Percentiles rank a stretch among this genome's conserved stretches.
Evolutionary conservation across 1,139 yeast species (phyloP).

Genomic region (Geotrichum candidum): DNA sequence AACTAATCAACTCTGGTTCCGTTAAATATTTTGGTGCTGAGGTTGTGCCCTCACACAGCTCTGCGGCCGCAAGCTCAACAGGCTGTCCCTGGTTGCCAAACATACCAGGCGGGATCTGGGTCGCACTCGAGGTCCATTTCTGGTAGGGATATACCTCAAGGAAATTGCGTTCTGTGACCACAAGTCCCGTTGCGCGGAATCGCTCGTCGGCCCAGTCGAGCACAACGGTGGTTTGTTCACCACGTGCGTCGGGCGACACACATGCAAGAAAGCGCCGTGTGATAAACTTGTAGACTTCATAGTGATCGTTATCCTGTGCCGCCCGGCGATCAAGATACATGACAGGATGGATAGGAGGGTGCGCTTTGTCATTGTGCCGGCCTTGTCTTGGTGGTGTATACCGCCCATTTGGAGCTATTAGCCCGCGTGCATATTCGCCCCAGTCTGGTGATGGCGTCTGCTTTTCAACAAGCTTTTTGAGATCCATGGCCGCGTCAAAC

Average conservation of each 20-base stretch:
- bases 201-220: slow-evolving; percentile 73
- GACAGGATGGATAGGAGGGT: slow-evolving; percentile 93
- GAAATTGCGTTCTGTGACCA: slow-evolving; percentile 67
- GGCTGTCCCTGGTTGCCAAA: slow-evolving; percentile 49
- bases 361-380: slow-evolving; percentile 85
- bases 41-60: slow-evolving; percentile 68
- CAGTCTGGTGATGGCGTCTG: slow-evolving; percentile 48
- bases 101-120: slow-evolving; percentile 53
- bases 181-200: slow-evolving; percentile 65
- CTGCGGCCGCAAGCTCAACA: slow-evolving; percentile 49
- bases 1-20: slow-evolving; percentile 82
- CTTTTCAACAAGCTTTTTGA: slow-evolving; percentile 50
- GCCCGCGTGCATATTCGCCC: slow-evolving; percentile 44
- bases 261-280: slow-evolving; percentile 85
- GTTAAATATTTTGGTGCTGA: slow-evolving; percentile 78
- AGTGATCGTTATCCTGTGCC: slow-evolving; percentile 45
- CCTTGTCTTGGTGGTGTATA: slow-evolving; percentile 71
- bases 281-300: slow-evolving; percentile 78
- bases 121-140: slow-evolving; percentile 60
- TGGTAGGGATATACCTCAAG: slow-evolving; percentile 65
- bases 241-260: slow-evolving; percentile 86
- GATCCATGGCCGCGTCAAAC: slow-evolving; percentile 72
- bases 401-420: slow-evolving; percentile 26
- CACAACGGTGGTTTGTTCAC: slow-evolving; percentile 56
- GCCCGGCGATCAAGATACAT: slow-evolving; percentile 36